Evolutionary conservation across 768 basidiomycete genomes (phyloP).

Genomic region (Leccinum fibrillosum): DNA sequence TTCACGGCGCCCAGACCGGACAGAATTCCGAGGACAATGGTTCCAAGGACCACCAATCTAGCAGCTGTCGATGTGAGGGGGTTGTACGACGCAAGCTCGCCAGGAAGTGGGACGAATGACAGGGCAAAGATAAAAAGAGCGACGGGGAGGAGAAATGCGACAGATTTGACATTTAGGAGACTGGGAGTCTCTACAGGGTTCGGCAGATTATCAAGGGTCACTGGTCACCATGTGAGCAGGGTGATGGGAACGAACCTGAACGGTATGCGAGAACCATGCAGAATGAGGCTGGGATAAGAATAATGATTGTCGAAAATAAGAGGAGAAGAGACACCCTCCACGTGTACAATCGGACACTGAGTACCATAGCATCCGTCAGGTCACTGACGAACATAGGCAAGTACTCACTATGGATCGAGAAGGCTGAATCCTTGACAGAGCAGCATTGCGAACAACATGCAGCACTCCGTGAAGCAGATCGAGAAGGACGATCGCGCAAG

Average conservation of each 20-base stretch:
- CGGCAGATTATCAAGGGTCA: not conserved
- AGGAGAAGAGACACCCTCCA: constrained; percentile 66
- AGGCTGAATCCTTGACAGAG: constrained; percentile 65
- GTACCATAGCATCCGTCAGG: not conserved
- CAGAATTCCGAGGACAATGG: constrained; percentile 71
- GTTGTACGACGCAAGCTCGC: constrained; percentile 40
- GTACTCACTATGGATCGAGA: constrained; percentile 52
- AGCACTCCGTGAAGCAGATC: constrained; percentile 71
- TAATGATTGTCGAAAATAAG: constrained; percentile 59
- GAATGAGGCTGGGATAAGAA: constrained; percentile 62
- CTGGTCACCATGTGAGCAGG: not conserved
- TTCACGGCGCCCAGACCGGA: constrained; percentile 78
- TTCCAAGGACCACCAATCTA: constrained; percentile 73
- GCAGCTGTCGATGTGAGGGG: constrained; percentile 49
- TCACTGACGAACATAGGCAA: not conserved
- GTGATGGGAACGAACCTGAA: constrained; percentile 18
- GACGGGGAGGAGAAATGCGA: constrained; percentile 44
- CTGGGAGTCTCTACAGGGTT: constrained; percentile 20
- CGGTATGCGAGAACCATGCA: constrained; percentile 54
- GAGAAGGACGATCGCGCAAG: constrained; percentile 63
- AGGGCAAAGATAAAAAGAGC: constrained; percentile 54
- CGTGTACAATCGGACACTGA: constrained; percentile 60
- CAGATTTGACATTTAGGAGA: constrained; percentile 19
- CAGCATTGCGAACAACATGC: constrained; percentile 66
- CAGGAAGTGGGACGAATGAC: constrained; percentile 67